Evolutionary conservation across 2,329 filamentous ascomycete genomes (phyloP), one percentile per base, ranked within the genome.

Genomic region (Claviceps pazoutovae): DNA sequence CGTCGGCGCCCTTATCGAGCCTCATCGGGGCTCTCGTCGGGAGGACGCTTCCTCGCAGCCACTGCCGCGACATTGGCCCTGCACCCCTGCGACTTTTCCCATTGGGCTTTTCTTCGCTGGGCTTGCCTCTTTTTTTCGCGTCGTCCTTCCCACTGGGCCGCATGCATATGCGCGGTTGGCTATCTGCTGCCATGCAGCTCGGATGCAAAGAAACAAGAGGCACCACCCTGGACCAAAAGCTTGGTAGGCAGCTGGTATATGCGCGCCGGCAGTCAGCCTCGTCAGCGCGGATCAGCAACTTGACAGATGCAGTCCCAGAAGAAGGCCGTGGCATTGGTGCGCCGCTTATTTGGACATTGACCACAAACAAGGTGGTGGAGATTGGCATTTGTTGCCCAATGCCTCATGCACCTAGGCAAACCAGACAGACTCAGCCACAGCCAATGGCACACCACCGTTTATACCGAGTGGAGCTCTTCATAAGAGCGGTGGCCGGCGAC

Each of bases 381-480:
- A 57, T 57, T 57, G 53, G 50, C 53, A 50, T 55, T 43, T 48
- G 39, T 30, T 49, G 36, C 44, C 47, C 50, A 51, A 50, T 49
- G 55, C 48, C 23, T 26, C 47, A 43, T 47, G 45, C 48, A 43
- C 42, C 26, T 5, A 26, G 26, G 26, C 26, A 11, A 34, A 11
- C 30, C 30, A 34, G 30, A 34, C 30, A 8, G 30, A 46, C 38
- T 37, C 45, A 45, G 38, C 26, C 43, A 46, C 30, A 54, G 51
- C 57, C 56, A 58, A 46, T 56, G 50, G 52, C 54, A 55, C 49
- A 37, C 42, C 48, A 47, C 39, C 41, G 49, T 43, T 49, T 50
- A 52, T 39, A 46, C 54, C 46, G 36, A 54, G 57, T 57, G 58
- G 57, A 54, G 47, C 45, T 34, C 26, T 39, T 49, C 49, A 49